Base-by-base conservation (phyloP, 768 basidiomycete species). In the Naganishia vaughanmartiniae region DNA sequence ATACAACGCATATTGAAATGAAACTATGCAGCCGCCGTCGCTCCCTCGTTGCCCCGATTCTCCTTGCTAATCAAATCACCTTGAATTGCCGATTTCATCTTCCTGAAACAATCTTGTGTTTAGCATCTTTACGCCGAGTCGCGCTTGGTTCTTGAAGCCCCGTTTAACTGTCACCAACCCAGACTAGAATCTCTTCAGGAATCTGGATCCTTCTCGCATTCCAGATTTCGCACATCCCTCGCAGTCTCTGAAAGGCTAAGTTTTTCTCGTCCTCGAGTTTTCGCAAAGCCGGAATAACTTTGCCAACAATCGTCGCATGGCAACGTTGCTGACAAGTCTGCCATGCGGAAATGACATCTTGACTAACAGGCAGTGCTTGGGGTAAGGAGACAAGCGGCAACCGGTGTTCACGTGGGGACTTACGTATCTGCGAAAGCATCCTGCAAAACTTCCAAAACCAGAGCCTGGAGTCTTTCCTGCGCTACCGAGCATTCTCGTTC, bases 381-480 rank as follows among this genome's bases (percentile, higher is more conserved):
- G 30, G 42, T 42, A 7, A 42, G 42, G 39, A 30, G 10, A 36
- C 3, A 36, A 28, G 6, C 19, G 3, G 7, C 33, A 31, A 58
- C 9, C 39, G 24, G 12, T 28, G 4, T 63, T 11, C 11, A 36
- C 26, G 26, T 6, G 26, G 26, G 2, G 24, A 63, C 42, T 26
- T 30, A 63, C 60, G 24, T 45, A 26, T 63, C 60, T 11, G 60
- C 26, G 19, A 63, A 63, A 15, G 30, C 10, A 1, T 63, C 42
- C 11, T 45, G 39, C 26, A 63, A 63, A 30, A 63, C 39, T 26
- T 31, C 39, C 24, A 45, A 19, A 17, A 63, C 42, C 24, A 63
- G 24, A 26, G 60, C 60, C 26, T 63, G 39, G 39, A 63, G 60
- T 26, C 60, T 39, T 45, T 63, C 60, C 28, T 63, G 60, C 6